Evolutionary conservation across 2,329 filamentous ascomycete genomes (phyloP).

Genomic region (Aspergillus sclerotialis): DNA sequence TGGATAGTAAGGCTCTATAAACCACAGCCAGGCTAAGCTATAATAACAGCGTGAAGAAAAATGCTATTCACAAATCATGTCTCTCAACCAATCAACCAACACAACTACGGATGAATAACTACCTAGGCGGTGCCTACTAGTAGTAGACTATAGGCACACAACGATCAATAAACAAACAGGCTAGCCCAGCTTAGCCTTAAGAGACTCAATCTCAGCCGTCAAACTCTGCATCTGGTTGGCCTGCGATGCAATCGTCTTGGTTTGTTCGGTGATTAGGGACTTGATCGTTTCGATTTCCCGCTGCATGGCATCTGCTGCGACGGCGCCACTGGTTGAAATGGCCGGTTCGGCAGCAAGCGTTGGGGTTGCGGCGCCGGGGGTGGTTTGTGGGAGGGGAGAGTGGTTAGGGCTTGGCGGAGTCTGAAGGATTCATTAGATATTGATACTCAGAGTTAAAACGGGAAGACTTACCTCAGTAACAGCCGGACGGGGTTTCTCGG

Average conservation of each 20-base stretch:
- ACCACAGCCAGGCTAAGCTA: no score
- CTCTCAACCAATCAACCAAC: not conserved
- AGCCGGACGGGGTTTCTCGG: conserved; percentile 17
- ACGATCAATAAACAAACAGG: conserved; percentile 2
- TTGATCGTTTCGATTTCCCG: conserved; percentile 70
- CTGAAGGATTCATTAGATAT: conserved; percentile 6
- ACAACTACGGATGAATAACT: conserved; percentile 1
- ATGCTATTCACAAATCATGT: not conserved
- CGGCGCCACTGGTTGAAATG: conserved; percentile 19
- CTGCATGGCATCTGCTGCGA: conserved; percentile 49
- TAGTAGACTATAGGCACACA: not conserved
- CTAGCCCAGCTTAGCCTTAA: conserved; percentile 67
- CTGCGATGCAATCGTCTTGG: conserved; percentile 68
- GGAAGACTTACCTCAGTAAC: conserved; percentile 15
- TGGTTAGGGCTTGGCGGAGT: conserved; percentile 14
- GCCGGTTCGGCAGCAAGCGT: conserved; percentile 11
- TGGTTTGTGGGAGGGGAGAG: conserved; percentile 22
- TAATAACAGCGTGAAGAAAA: not conserved
- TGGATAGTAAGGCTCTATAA: no score
- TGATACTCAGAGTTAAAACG: not conserved
- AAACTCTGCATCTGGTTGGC: conserved; percentile 66
- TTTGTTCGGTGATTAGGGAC: conserved; percentile 67
- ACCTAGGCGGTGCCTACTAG: not conserved
- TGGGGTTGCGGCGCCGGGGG: conserved; percentile 34
- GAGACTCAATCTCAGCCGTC: conserved; percentile 65